Evolutionary conservation across 768 basidiomycete species (phyloP).

Genomic region (Gyrodon lividus): DNA sequence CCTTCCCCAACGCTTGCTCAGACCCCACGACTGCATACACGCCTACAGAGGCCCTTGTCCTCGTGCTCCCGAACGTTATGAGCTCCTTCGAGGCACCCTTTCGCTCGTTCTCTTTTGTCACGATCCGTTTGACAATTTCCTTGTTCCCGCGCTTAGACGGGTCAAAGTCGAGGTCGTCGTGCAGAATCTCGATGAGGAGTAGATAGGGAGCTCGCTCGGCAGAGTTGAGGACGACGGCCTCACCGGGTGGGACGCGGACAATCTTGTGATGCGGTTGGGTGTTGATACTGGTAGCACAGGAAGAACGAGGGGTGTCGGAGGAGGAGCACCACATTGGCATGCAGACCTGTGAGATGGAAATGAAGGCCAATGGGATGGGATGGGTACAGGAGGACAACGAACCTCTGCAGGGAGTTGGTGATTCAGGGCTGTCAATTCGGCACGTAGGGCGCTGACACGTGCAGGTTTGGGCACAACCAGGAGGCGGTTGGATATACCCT

Average conservation of each 20-base stretch:
- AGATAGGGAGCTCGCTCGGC: conserved; percentile 95
- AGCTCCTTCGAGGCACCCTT: conserved; percentile 59
- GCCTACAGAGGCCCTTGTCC: conserved; percentile 16
- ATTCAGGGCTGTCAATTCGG: conserved; percentile 92
- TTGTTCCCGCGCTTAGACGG: conserved; percentile 79
- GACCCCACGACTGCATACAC: conserved; percentile 25
- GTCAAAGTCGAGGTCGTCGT: conserved; percentile 91
- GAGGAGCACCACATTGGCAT: conserved; percentile 88
- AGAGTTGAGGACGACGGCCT: conserved; percentile 96
- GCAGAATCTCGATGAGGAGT: conserved; percentile 86
- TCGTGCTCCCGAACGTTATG: conserved; percentile 39
- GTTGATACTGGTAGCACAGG: conserved; percentile 27
- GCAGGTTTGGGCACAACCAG: conserved; percentile 92
- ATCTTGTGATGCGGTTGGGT: conserved; percentile 86
- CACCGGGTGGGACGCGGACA: conserved; percentile 95
- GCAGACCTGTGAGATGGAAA: conserved; percentile 54
- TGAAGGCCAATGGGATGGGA: conserved; percentile 3
- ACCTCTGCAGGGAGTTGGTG: conserved; percentile 97
- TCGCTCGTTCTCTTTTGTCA: conserved; percentile 61
- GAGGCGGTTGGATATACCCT: conserved; percentile 89
- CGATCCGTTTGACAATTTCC: conserved; percentile 78
- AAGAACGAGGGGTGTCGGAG: conserved; percentile 51
- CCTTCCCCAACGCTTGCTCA: conserved; percentile 34
- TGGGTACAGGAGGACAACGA: conserved; percentile 14
- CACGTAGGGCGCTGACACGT: conserved; percentile 92